Evolutionary conservation across 805 yeast species (phyloP), one percentile per base, ranked within the genome.

Genomic region (Schwanniomyces polymorphus): DNA sequence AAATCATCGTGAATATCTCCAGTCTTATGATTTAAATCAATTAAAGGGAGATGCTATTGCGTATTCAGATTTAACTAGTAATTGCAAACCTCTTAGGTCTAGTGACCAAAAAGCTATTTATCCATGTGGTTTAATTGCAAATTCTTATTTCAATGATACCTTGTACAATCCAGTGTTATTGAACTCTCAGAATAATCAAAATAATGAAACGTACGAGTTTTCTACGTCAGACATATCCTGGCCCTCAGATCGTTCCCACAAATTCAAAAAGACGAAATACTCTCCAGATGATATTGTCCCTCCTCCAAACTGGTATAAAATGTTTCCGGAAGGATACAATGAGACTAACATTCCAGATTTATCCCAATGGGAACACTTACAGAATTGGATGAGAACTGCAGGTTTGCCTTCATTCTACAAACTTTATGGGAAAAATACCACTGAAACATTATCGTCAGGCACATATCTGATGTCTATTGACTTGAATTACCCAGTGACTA

Each of bases 351-450:
- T 92, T 50, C 96, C 96, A 2, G 85, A 88, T 60, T 63, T 92
- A 41, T 76, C 88, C 2, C 62, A 69, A 31, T 84, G 94, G 90
- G 92, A 89, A 61, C 84, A 84, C 54, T 80, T 92, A 57, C 97
- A 91, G 72, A 92, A 91, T 65, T 92, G 99, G 99, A 92, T 92
- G 97, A 82, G 96, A 59, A 91, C 97, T 1, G 97, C 98, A 0
- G 97, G 96, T 0, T 74, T 92, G 52, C 96, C 98, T 25, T 81
- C 86, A 10, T 92, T 94, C 61, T 83, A 86, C 75, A 92, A 94
- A 63, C 68, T 91, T 31, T 91, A 91, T 37, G 78, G 86, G 40
- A 82, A 86, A 55, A 91, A 89, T 67, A 85, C 82, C 49, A 72
- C 81, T 2, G 71, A 71, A 1, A 59, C 78, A 1, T 65, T 92